These are phyloP conservation scores for Hymenoscyphus fraxineus DNA, from an alignment of 2,329 filamentous ascomycete genomes.

Conservation along the genomic window DNA sequence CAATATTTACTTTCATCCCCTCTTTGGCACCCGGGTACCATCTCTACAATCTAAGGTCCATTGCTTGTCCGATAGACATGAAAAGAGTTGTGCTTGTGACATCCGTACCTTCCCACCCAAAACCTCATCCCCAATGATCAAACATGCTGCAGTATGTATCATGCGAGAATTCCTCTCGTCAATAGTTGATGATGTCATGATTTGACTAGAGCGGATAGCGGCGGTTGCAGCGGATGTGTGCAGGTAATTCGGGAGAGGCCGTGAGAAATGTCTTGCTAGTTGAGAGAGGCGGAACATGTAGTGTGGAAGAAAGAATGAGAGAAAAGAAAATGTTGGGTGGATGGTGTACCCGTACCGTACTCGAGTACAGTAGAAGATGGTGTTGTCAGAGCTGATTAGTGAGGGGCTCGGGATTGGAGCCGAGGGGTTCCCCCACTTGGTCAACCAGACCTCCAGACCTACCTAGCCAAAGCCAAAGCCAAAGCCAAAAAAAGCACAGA, in stretches of 20 bases:
- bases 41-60: background rate
- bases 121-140: slow-evolving; percentile 97
- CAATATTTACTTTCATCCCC: background rate
- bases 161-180: slow-evolving; percentile 57
- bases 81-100: background rate
- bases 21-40: background rate
- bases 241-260: slow-evolving; percentile 55
- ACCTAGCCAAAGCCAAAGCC: background rate
- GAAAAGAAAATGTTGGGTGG: background rate
- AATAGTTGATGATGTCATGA: slow-evolving; percentile 49
- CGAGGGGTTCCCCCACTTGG: background rate
- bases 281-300: slow-evolving; percentile 76
- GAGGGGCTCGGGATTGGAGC: no score
- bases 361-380: background rate
- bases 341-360: background rate
- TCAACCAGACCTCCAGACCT: no score
- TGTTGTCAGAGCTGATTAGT: background rate
- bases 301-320: background rate
- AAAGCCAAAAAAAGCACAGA: slow-evolving; percentile 2
- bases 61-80: background rate
- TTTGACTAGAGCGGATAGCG: slow-evolving; percentile 22
- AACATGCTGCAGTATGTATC: slow-evolving; percentile 84
- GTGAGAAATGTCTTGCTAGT: slow-evolving; percentile 66
- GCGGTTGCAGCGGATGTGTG: slow-evolving; percentile 36
- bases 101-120: slow-evolving; percentile 79